Percentiles rank a stretch among this genome's conserved stretches.
Conservation (phyloP, 768 basidiomycete genomes). For the Termitomyces sp. region DNA sequence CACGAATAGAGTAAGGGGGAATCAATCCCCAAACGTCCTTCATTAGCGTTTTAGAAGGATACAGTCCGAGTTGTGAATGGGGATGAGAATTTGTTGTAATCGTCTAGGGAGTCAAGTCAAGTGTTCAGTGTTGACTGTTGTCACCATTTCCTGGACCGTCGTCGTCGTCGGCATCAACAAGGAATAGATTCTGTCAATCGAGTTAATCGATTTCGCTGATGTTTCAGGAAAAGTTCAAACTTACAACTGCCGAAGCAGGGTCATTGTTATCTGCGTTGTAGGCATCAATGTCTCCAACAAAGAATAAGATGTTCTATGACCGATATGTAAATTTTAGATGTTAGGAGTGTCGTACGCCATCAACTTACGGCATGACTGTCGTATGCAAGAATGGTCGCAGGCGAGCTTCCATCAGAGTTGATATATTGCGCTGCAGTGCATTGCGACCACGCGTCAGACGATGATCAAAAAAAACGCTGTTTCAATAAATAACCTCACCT, state of each 20-base stretch:
- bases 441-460: neutral
- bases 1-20: neutral
- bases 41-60: neutral
- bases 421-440: constrained; percentile 38
- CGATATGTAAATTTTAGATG: neutral
- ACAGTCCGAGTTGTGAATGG: no score
- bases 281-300: constrained; percentile 38
- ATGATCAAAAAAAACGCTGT: neutral
- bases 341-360: neutral
- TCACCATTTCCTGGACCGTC: neutral
- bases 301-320: constrained; percentile 34
- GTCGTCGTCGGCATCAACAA: constrained; percentile 6
- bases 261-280: constrained; percentile 32
- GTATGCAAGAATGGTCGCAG: constrained; percentile 36
- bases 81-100: neutral
- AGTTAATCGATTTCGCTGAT: neutral
- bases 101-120: neutral
- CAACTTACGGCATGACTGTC: constrained; percentile 27
- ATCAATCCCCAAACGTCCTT: no score
- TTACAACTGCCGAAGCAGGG: constrained; percentile 31
- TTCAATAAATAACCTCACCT: constrained; percentile 27
- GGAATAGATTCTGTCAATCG: constrained; percentile 14
- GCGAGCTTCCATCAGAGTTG: constrained; percentile 39
- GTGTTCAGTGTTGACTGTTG: neutral
- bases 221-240: constrained; percentile 13